Base-by-base conservation (phyloP, 768 basidiomycete species). In the Pleurotus ostreatus region DNA sequence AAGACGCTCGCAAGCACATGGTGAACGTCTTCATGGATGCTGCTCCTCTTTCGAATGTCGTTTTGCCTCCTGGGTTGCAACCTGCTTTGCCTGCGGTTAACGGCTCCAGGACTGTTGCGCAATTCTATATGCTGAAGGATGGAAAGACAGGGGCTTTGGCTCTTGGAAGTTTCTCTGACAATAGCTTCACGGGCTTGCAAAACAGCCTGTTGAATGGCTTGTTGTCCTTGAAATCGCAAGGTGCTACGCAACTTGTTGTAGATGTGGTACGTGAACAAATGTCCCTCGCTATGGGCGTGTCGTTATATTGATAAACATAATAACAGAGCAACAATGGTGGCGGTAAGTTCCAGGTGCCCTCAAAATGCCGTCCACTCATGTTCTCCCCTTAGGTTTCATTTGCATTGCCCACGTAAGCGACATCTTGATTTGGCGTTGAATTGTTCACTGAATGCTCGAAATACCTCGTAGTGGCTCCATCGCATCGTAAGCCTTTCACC, bases 141-240 rank as follows among this genome's bases (percentile, higher is more conserved):
- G 72, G 71, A 18, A 72, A 67, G 54, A 84, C 82, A 3, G 83
- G 83, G 20, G 78, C 84, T 11, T 69, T 84, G 38, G 79, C 81
- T 4, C 73, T 85, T 4, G 82, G 83, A 15, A 83, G 81, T 64
- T 85, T 85, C 66, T 77, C 78, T 1, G 79, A 76, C 2, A 64
- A 61, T 39, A 70, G 72, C 57, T 80, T 78, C 58, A 66, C 66
- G 30, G 57, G 57, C 5, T 79, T 84, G 59, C 69, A 76, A 54
- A 57, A 63, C 34, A 71, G 72, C 38, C 61, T 86, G 47, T 56
- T 84, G 46, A 63, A 68, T 15, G 83, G 83, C 8, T 61, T 84
- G 58, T 62, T 72, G 51, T 74, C 70, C 12, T 63, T 85, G 60
- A 83, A 77, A 63, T 62, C 62, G 22, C 55, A 65, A 52, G 84